Percentiles rank a stretch among this genome's conserved stretches.
phyloP scores from a whole-genome alignment of 257 asterid genomes.

The Solanum sitiens region DNA sequence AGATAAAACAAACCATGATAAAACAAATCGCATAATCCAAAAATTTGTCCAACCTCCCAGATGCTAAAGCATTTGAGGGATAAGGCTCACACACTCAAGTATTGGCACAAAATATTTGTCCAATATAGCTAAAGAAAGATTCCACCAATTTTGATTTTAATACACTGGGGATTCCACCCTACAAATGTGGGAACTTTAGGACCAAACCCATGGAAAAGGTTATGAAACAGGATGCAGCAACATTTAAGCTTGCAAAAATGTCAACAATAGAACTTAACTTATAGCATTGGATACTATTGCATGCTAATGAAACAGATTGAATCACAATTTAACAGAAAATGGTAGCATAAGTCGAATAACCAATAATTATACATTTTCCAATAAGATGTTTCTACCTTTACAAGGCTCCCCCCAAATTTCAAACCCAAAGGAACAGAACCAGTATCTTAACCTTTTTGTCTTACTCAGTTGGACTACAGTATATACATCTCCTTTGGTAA shows the following conservation, averaged over 20 bases:
- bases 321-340: neutral
- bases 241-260: neutral
- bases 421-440: neutral
- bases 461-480: neutral
- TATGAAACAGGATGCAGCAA: neutral
- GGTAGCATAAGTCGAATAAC: neutral
- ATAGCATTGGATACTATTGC: neutral
- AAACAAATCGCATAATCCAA: slow-evolving; percentile 40
- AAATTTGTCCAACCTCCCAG: slow-evolving; percentile 31
- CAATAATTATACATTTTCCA: neutral
- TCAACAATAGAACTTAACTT: neutral
- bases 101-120: neutral
- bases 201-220: neutral
- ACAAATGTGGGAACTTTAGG: neutral
- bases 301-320: neutral
- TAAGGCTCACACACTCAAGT: neutral
- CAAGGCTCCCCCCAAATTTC: neutral
- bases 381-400: neutral
- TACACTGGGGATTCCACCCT: neutral
- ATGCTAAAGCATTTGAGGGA: slow-evolving; percentile 15
- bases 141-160: neutral
- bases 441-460: neutral
- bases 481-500: slow-evolving; percentile 6
- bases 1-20: slow-evolving; percentile 43
- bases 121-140: neutral